These are phyloP conservation scores for Geotrichum macrosporum DNA, from an alignment of 1,139 yeast genomes.

Conservation along the genomic window DNA sequence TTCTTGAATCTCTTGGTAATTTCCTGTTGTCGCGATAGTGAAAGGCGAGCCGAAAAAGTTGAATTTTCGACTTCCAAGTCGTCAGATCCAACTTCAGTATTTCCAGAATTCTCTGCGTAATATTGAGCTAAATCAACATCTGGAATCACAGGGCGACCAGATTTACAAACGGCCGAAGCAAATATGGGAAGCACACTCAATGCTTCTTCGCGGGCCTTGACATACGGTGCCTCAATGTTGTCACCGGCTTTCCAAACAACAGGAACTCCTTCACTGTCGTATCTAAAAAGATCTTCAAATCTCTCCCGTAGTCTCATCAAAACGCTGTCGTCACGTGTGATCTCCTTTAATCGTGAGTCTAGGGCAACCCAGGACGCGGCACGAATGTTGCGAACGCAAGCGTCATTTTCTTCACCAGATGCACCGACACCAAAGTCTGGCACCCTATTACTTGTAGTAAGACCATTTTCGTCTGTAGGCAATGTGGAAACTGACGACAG, in stretches of 20 bases:
- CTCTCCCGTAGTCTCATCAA: slow-evolving; percentile 41
- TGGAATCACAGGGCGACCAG: slow-evolving; percentile 56
- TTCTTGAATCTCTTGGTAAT: slow-evolving; percentile 62
- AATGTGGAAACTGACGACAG: slow-evolving; percentile 29
- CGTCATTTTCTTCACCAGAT: slow-evolving; percentile 41
- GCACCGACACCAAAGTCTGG: slow-evolving; percentile 68
- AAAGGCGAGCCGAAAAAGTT: slow-evolving; percentile 56
- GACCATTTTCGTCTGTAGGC: slow-evolving; percentile 8
- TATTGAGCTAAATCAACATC: slow-evolving; percentile 45
- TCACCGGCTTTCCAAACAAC: slow-evolving; percentile 69
- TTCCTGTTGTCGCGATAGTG: slow-evolving; percentile 53
- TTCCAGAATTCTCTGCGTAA: slow-evolving; percentile 32
- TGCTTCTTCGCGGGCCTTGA: slow-evolving; percentile 55
- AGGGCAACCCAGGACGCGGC: slow-evolving; percentile 63
- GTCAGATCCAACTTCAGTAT: slow-evolving; percentile 43
- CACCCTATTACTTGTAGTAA: slow-evolving; percentile 20
- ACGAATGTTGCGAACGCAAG: slow-evolving; percentile 45
- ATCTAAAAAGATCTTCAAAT: slow-evolving; percentile 79
- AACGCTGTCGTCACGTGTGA: slow-evolving; percentile 38
- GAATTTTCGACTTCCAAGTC: slow-evolving; percentile 37
- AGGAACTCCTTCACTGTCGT: slow-evolving; percentile 79
- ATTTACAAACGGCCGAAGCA: slow-evolving; percentile 51
- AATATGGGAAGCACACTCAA: slow-evolving; percentile 56
- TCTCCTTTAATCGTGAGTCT: slow-evolving; percentile 55
- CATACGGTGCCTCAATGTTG: slow-evolving; percentile 67